These are phyloP conservation scores for Phylloboletellus chloephorus DNA, from an alignment of 1,284 basidiomycete genomes.

Conservation along the genomic window DNA sequence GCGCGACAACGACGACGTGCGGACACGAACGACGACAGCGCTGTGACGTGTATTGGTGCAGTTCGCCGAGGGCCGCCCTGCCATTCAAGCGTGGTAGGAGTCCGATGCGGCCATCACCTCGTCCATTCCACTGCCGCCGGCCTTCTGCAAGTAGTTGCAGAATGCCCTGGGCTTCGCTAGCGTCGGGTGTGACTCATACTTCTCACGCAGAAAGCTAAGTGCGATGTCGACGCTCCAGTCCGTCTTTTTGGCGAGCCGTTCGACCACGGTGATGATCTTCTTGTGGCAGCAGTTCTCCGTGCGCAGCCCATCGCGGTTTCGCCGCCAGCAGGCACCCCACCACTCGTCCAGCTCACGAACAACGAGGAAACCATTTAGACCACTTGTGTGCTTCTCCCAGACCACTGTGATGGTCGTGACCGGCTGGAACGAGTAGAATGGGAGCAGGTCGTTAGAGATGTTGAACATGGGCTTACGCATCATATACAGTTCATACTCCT, in stretches of 20 bases:
- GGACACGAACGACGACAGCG: no score
- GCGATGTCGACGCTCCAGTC: conserved; percentile 14
- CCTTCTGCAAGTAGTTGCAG: conserved; percentile 14
- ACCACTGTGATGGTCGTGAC: conserved; percentile 10
- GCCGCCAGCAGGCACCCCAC: conserved; percentile 15
- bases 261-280: conserved; percentile 11
- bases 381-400: conserved; percentile 13
- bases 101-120: no score
- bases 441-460: conserved; percentile 3
- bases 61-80: no score
- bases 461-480: no score
- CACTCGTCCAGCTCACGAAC: conserved; percentile 11
- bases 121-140: no score
- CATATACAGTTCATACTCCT: no score
- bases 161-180: conserved; percentile 10
- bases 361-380: conserved; percentile 12
- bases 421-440: conserved; percentile 10
- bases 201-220: conserved; percentile 15
- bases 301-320: conserved; percentile 12
- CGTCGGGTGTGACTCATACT: conserved; percentile 10
- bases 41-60: no score
- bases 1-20: no score
- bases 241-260: conserved; percentile 11
- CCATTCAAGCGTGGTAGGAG: no score
- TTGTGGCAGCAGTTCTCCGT: conserved; percentile 10